Evolutionary conservation across 139 green algal species (phyloP), one percentile per base, ranked within the genome.

Genomic region (Edaphochlamys debaryana): DNA sequence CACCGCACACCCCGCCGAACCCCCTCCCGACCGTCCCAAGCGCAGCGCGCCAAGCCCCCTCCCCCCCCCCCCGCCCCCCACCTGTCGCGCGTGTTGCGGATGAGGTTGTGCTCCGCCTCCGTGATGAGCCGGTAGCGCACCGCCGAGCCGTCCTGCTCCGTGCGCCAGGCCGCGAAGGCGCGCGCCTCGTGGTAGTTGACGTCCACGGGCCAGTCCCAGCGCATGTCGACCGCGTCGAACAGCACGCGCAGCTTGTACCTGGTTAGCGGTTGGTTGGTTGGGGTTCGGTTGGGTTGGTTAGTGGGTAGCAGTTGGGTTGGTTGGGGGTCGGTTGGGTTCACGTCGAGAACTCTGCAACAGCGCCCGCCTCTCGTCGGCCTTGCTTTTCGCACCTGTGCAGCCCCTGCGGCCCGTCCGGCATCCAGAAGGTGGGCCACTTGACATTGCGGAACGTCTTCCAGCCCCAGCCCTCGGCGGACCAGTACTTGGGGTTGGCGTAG

Each of bases 401-500:
- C 29, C 87, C 92, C 75, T 92, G 86, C 25, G 92, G 91, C 2
- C 92, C 92, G 23, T 93, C 85, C 0, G 86, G 89, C 76, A 95
- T 90, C 94, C 94, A 96, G 79, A 96, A 96, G 54, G 91, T 91
- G 52, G 94, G 94, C 94, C 93, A 96, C 89, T 96, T 96, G 69
- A 93, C 92, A 79, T 96, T 96, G 77, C 94, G 88, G 91, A 95
- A 96, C 25, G 93, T 94, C 67, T 88, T 84, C 91, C 94, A 96
- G 40, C 84, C 88, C 94, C 93, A 96, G 84, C 94, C 94, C 79
- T 96, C 91, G 36, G 91, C 79, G 66, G 73, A 89, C 94, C 94
- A 96, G 78, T 90, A 94, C 48, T 86, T 81, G 74, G 70, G 79
- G 58, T 79, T 85, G 72, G 69, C 73, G 88, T 96, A 96, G 42